Base-by-base conservation (phyloP, 306 rosid species). In the Prunus mongolica region DNA sequence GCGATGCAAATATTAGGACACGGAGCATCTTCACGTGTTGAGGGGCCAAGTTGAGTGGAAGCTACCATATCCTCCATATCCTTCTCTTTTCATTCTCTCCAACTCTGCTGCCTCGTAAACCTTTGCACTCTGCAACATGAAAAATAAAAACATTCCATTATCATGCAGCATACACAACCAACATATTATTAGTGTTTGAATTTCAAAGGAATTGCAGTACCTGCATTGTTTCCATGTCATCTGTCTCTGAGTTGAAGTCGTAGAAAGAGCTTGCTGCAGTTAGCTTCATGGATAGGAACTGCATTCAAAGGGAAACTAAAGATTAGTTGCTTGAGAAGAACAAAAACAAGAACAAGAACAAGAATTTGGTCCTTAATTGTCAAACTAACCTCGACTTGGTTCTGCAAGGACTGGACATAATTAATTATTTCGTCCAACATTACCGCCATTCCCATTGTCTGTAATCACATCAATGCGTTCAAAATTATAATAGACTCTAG, bases 371-470 rank as follows among this genome's bases (percentile, higher is more conserved):
- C n/a, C 9, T 38, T 15, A 27, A 65, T 61, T 77, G 30, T 65
- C 5, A 47, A 28, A 27, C 87, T 86, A 72, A 87, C 99, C 97
- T 92, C 99, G 27, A 95, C 97, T 79, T 95, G 99, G 84, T 90
- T 89, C 85, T 95, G 99, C 76, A 95, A 86, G 82, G 99, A 95
- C 62, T 92, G 99, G 34, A 95, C 97, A 86, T 95, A 95, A 81
- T 92, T 95, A 74, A 95, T 95, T 84, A 95, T 95, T 87, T 92
- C 99, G 45, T 92, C 99, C 85, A 95, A 86, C 99, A 95, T 95
- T 16, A 92, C 98, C 12, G 98, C 92, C 99, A 92, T 95, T 2
- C 99, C 97, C 99, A 91, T 92, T 65, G 91, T 88, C 99, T 95
- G 96, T 69, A 84, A 82, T 76, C 44, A 74, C 88, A 81, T 45